Conservation (phyloP, 2,329 filamentous ascomycete genomes). For the Mycosphaerella sp. region DNA sequence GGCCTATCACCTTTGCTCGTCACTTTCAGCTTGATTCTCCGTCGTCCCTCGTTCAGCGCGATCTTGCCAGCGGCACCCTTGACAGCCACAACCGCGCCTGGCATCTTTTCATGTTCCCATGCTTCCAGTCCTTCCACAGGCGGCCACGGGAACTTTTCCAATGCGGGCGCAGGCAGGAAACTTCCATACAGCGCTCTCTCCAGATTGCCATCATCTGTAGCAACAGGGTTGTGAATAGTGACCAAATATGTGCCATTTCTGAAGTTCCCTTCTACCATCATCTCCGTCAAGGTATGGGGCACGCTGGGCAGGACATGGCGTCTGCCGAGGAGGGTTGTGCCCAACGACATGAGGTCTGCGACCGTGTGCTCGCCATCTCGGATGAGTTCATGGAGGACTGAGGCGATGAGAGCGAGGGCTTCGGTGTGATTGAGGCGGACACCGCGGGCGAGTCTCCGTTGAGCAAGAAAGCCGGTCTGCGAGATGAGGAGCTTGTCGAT, state of each 20-base stretch:
- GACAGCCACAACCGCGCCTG: conserved; percentile 71
- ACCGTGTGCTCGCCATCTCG: conserved; percentile 92
- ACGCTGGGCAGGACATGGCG: conserved; percentile 86
- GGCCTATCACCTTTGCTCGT: conserved; percentile 84
- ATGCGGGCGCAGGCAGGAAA: conserved; percentile 71
- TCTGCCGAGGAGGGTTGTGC: conserved; percentile 85
- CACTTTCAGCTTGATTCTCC: conserved; percentile 67
- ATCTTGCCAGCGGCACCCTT: conserved; percentile 59
- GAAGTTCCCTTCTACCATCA: conserved; percentile 94
- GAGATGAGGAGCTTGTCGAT: conserved; percentile 94
- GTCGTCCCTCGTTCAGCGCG: conserved; percentile 65
- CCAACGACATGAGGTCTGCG: conserved; percentile 86
- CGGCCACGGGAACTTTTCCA: conserved; percentile 50
- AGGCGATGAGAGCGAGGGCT: conserved; percentile 76
- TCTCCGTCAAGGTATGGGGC: conserved; percentile 67
- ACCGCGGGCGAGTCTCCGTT: conserved; percentile 79
- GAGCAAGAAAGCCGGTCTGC: conserved; percentile 79
- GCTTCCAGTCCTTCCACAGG: conserved; percentile 54
- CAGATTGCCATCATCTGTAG: conserved; percentile 77
- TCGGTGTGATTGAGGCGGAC: conserved; percentile 86
- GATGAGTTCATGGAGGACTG: conserved; percentile 89
- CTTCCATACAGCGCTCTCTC: conserved; percentile 84
- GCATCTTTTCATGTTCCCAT: conserved; percentile 60
- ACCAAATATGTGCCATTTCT: conserved; percentile 86
- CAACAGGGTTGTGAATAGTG: conserved; percentile 86